A percentile compares a stretch with the other conserved stretches of the same genome.
These are phyloP conservation scores for Turnera subulata DNA, from an alignment of 345 rosid genomes.

Conservation along the genomic window DNA sequence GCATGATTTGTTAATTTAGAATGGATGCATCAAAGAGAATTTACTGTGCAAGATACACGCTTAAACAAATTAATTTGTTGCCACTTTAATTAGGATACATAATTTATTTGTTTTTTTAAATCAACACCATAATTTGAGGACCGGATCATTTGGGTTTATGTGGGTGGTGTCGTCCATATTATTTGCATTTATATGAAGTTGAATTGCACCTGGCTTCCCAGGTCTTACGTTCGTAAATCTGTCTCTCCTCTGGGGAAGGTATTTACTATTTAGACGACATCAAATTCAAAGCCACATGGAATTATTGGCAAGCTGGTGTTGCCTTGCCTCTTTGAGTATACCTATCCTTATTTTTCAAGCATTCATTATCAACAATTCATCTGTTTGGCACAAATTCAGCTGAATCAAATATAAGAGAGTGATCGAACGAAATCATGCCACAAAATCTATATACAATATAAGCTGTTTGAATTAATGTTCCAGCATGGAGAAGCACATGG, in stretches of 20 bases:
- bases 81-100: not conserved
- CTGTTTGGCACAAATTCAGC: not conserved
- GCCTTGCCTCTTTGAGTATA: not conserved
- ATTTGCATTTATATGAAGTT: not conserved
- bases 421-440: not conserved
- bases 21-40: no score
- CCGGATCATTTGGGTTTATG: slow-evolving; percentile 1
- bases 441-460: not conserved
- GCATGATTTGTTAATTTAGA: no score
- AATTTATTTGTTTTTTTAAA: not conserved
- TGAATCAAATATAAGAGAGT: not conserved
- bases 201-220: not conserved
- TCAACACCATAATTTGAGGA: not conserved
- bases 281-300: slow-evolving; percentile 1
- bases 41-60: not conserved
- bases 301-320: slow-evolving; percentile 1
- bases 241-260: slow-evolving; percentile 1
- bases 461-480: not conserved
- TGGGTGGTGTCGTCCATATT: not conserved
- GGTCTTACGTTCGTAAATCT: not conserved
- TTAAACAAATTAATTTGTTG: not conserved
- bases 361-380: not conserved
- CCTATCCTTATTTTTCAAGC: not conserved
- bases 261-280: not conserved
- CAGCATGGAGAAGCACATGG: slow-evolving; percentile 6